Conservation (phyloP, 192 early-diverging fungal species). For the Backusella morwellensis region DNA sequence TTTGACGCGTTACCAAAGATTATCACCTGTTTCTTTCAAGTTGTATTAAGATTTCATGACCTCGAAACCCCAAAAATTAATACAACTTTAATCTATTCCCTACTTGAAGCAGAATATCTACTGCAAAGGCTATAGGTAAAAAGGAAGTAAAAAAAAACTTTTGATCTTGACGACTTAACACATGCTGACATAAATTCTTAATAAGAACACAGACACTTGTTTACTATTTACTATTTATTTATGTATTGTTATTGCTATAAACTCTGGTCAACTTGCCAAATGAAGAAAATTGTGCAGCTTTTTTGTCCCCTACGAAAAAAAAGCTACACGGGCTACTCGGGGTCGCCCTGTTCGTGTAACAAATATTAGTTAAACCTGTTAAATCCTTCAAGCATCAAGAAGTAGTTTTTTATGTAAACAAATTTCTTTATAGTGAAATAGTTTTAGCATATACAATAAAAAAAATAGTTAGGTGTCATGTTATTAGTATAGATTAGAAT, state of each 20-base stretch:
- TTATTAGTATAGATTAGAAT: not conserved
- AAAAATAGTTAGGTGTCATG: not conserved
- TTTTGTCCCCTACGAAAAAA: not conserved
- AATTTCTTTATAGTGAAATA: not conserved
- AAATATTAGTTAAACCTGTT: not conserved
- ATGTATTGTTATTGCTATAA: not conserved
- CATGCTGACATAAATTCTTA: not conserved
- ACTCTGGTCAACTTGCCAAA: not conserved
- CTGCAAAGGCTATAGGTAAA: not conserved
- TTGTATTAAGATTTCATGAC: not conserved
- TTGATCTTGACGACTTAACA: slow-evolving; percentile 3
- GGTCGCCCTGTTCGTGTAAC: not conserved
- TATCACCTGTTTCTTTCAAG: not conserved
- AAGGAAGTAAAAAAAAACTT: not conserved
- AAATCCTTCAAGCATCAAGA: not conserved
- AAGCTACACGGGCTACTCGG: not conserved
- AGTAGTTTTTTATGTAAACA: not conserved
- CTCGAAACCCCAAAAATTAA: not conserved
- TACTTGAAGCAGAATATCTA: not conserved
- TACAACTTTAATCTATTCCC: not conserved
- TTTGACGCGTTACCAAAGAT: not conserved
- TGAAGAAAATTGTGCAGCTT: not conserved
- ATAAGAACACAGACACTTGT: not conserved
- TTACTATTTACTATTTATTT: not conserved
- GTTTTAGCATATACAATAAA: not conserved